These are phyloP conservation scores for Pyrus pyrifolia DNA, from an alignment of 306 rosid species.

Conservation along the genomic window DNA sequence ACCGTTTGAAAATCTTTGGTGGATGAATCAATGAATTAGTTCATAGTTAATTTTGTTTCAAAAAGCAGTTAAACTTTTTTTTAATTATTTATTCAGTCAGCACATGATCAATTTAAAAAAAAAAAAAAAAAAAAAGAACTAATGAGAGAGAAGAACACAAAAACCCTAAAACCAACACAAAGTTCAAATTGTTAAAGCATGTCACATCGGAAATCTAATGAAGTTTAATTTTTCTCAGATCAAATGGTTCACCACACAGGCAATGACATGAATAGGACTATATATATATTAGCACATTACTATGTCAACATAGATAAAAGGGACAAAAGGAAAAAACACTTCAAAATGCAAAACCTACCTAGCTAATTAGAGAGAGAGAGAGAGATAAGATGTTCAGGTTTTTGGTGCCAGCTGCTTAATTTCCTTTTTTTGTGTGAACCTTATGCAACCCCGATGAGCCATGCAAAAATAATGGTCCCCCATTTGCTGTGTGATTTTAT, in stretches of 20 bases:
- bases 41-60: too few relatives aligned
- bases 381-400: not conserved
- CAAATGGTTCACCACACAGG: not conserved
- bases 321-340: not conserved
- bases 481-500: constrained; percentile 24
- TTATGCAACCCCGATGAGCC: constrained; percentile 6
- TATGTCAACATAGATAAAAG: not conserved
- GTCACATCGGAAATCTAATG: not conserved
- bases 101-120: too few relatives aligned
- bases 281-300: not conserved
- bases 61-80: too few relatives aligned
- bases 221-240: not conserved
- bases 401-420: not conserved
- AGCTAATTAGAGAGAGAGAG: not conserved
- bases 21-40: too few relatives aligned
- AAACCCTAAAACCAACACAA: not conserved
- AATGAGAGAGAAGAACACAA: not conserved
- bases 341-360: not conserved
- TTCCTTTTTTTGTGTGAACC: constrained; percentile 19
- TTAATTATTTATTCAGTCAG: too few relatives aligned
- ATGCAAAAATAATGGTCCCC: constrained; percentile 49
- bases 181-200: not conserved
- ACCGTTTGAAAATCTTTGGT: not conserved
- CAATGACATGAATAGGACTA: not conserved
- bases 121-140: not conserved